Conservation (phyloP, 768 basidiomycete species). For the Hygrophoropsis aurantiaca region DNA sequence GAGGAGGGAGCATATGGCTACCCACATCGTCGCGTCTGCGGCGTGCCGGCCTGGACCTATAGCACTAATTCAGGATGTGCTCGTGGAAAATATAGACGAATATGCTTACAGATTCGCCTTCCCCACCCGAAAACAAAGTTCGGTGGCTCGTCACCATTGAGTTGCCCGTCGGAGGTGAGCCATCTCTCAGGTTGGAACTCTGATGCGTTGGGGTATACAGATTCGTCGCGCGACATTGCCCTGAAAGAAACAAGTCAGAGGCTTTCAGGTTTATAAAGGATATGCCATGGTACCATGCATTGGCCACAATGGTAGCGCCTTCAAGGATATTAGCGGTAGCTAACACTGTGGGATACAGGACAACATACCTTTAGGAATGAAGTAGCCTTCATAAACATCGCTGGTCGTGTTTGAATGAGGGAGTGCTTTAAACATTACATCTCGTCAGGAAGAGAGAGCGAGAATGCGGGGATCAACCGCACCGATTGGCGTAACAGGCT, state of each 20-base stretch:
- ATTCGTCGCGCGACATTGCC: slow-evolving; percentile 12
- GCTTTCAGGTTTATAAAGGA: not conserved
- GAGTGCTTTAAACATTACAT: slow-evolving; percentile 1
- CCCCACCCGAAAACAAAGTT: slow-evolving; percentile 9
- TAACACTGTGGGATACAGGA: not conserved
- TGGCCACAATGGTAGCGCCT: slow-evolving; percentile 8
- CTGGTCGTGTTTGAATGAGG: slow-evolving; percentile 9
- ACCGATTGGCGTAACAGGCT: slow-evolving; percentile 14
- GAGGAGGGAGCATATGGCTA: not conserved
- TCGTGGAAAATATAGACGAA: no score
- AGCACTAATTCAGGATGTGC: no score
- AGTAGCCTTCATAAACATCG: slow-evolving; percentile 14
- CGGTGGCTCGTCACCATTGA: slow-evolving; percentile 9
- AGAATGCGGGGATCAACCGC: not conserved
- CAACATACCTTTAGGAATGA: slow-evolving; percentile 15
- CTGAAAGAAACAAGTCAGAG: not conserved
- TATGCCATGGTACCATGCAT: slow-evolving; percentile 7
- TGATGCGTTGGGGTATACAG: slow-evolving; percentile 8
- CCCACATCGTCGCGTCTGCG: slow-evolving; percentile 2
- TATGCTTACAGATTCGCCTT: not conserved
- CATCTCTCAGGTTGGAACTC: slow-evolving; percentile 15
- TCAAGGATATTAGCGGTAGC: not conserved
- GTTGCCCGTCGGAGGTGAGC: slow-evolving; percentile 4
- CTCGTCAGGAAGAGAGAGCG: not conserved
- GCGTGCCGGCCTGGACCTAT: not conserved